Evolutionary conservation across 2,329 filamentous ascomycete genomes (phyloP).

Genomic region (Monosporascus sp.): DNA sequence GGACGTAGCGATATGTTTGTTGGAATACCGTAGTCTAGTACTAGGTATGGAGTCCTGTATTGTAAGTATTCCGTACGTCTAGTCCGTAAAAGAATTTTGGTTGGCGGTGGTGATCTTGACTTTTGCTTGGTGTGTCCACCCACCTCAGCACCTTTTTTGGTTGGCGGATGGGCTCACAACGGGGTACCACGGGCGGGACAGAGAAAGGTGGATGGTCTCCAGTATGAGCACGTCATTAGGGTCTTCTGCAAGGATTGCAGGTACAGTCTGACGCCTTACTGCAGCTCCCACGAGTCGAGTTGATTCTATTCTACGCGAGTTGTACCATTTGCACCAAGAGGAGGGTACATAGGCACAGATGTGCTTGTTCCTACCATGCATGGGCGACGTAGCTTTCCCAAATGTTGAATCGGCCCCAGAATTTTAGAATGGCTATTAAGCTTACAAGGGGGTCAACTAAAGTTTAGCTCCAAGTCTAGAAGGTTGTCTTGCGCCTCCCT

Average conservation of each 20-base stretch:
- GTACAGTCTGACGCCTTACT: too few species aligned
- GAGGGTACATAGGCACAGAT: not conserved
- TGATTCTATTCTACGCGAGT: too few species aligned
- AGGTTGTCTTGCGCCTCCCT: not conserved
- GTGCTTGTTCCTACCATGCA: not conserved
- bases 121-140: not conserved
- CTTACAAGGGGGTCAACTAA: not conserved
- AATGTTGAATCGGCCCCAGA: slow-evolving; percentile 26
- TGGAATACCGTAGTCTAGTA: not conserved
- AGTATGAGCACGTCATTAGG: too few species aligned
- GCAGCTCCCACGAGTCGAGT: too few species aligned
- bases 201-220: not conserved
- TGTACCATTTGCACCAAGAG: not conserved
- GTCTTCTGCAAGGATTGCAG: not conserved
- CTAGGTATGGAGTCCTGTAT: not conserved
- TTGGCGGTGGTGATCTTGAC: not conserved
- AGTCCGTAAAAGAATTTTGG: not conserved
- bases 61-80: not conserved
- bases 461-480: not conserved
- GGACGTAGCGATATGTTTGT: not conserved
- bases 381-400: slow-evolving; percentile 22
- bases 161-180: too few species aligned
- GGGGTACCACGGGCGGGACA: too few species aligned
- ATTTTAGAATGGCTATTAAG: slow-evolving; percentile 1
- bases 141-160: not conserved